Conservation (phyloP, 2,329 filamentous ascomycete genomes). For the Tolypocladium endophyticum region DNA sequence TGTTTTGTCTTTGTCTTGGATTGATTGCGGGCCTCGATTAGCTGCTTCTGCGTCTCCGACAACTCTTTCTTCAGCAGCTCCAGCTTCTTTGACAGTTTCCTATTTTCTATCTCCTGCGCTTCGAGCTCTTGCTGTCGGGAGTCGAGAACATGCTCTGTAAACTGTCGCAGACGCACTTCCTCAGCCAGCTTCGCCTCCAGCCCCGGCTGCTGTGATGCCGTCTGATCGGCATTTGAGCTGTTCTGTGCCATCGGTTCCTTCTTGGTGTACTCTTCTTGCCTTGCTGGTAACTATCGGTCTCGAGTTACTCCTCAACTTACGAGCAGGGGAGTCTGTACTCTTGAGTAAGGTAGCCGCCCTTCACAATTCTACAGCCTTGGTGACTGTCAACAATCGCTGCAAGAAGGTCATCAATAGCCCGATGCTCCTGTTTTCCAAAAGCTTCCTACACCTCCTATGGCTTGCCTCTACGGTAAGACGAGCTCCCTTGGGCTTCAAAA, state of each 20-base stretch:
- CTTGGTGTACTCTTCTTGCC: background rate
- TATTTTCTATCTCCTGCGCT: constrained; percentile 16
- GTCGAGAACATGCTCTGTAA: constrained; percentile 25
- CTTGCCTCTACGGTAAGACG: background rate
- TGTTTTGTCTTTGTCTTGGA: constrained; percentile 15
- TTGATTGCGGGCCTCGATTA: constrained; percentile 18
- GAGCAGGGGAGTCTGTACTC: no score
- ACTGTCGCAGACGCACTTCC: constrained; percentile 21
- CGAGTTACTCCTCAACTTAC: constrained; percentile 10
- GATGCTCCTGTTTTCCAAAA: background rate
- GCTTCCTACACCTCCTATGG: no score
- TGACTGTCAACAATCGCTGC: background rate
- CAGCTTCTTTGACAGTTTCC: constrained; percentile 14
- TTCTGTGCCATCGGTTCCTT: constrained; percentile 1
- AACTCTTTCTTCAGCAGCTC: constrained; percentile 20
- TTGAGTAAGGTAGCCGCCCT: no score
- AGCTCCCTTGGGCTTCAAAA: background rate
- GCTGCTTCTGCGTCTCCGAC: constrained; percentile 16
- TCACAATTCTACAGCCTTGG: background rate
- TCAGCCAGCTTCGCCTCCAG: constrained; percentile 17
- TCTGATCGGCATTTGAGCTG: background rate
- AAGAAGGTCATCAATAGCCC: background rate
- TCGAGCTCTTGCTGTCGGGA: constrained; percentile 24
- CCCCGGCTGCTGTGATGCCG: background rate
- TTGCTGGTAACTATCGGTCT: background rate